Percentiles rank a stretch among this genome's conserved stretches.
Conservation (phyloP, 2,329 filamentous ascomycete species). For the Sodiomyces alkalinus region DNA sequence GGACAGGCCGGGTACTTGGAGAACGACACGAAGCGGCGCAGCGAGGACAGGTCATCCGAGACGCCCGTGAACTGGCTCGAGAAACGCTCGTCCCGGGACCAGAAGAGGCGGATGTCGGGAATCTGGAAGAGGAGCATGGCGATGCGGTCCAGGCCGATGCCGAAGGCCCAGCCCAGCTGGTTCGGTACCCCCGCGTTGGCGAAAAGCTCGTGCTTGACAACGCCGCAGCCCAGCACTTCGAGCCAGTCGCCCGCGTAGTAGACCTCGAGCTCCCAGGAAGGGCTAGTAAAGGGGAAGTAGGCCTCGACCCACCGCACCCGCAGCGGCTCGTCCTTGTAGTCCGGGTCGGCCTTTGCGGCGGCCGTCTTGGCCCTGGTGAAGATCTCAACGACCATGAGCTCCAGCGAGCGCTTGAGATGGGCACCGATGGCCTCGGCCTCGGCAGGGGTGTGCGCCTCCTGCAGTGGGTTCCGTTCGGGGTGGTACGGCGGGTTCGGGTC, state of each 20-base stretch:
- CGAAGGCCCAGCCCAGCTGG: conserved; percentile 88
- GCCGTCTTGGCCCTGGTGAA: conserved; percentile 65
- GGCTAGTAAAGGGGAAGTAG: conserved; percentile 93
- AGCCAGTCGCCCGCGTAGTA: conserved; percentile 93
- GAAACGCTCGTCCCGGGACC: conserved; percentile 77
- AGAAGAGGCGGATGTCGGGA: conserved; percentile 92
- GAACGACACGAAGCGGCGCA: conserved; percentile 65
- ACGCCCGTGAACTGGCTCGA: conserved; percentile 65
- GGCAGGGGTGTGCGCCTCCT: conserved; percentile 52
- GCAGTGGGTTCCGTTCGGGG: conserved; percentile 67
- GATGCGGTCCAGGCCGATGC: conserved; percentile 82
- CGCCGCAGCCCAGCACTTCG: conserved; percentile 84
- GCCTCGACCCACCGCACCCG: conserved; percentile 90
- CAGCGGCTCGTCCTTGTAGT: conserved; percentile 51
- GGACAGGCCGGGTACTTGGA: conserved; percentile 81
- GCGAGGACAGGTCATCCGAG: conserved; percentile 28
- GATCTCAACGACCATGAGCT: conserved; percentile 78
- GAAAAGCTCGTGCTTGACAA: conserved; percentile 72
- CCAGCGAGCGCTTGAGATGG: conserved; percentile 79
- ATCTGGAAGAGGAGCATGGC: conserved; percentile 97
- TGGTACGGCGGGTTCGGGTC: conserved; percentile 72
- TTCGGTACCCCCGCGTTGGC: conserved; percentile 59
- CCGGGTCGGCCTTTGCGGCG: conserved; percentile 33
- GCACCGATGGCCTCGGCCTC: conserved; percentile 72
- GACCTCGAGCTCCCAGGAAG: conserved; percentile 91